Evolutionary conservation across 2,329 filamentous ascomycete species (phyloP), one percentile per base, ranked within the genome.

Genomic region (Didymella exigua): DNA sequence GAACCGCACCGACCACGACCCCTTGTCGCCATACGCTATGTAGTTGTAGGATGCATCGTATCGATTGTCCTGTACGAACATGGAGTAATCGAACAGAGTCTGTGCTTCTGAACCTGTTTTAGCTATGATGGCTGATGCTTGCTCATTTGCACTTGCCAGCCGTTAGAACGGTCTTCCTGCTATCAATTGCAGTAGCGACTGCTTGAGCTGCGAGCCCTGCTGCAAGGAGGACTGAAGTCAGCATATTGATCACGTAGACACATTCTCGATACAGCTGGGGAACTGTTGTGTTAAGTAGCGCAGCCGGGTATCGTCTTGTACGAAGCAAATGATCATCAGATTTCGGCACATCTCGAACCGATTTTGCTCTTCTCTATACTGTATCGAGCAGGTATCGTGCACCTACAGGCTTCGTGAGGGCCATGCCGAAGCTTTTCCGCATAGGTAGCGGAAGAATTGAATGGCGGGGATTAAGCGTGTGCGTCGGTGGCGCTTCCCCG

Each of bases 31-130:
- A 45, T 79, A 80, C 56, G 65, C 74, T 21, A 80, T 73, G 40
- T 75, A 76, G 19, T 77, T 76, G 59, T 80, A 80, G 2, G 69
- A 74, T 7, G 70, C 61, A 55, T 80, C 78, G 47, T 71, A 80
- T 36, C 77, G 65, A 2, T 66, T 64, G 48, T 79, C 77, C 13
- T 58, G 57, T 2, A 62, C 37, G 6, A 52, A 54, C 56, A 60
- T 60, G 6, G 57, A 64, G 29, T 58, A 56, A 24, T 64, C 55
- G 37, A 64, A 62, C 8, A 62, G 48, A 23, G 56, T 53, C 38
- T 64, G 59, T 0, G 59, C 57, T 52, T 55, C 48, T 43, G 23
- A 26, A 10, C 11, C 13, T 40, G n/a, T n/a, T 21, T 51, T 26
- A 56, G 48, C 18, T 41, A 13, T 21, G 9, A 8, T 31, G 5